Evolutionary conservation across 1,284 basidiomycete species (phyloP), one percentile per base, ranked within the genome.

Genomic region (Rhizoctonia solani): DNA sequence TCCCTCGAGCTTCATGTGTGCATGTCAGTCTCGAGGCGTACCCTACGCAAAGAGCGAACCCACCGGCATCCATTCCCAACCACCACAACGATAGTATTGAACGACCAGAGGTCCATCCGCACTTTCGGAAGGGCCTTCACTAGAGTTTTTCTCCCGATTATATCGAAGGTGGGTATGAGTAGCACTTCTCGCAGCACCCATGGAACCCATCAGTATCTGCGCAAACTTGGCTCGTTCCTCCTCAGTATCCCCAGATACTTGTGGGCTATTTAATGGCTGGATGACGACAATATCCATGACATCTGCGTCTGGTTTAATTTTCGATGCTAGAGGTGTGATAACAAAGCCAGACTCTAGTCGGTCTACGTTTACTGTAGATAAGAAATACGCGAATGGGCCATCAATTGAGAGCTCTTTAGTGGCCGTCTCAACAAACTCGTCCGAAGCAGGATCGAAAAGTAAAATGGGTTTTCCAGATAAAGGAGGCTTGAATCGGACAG

Each of bases 361-460:
- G 75, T 93, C 88, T 30, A 91, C 89, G 67, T 92, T 90, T 58
- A 91, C 81, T 0, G 89, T 89, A 4, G 88, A 87, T 21, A 96
- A 76, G 74, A 94, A 91, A 76, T 98, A 98, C 19, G 83, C 79
- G 74, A 96, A 97, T 0, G 93, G 93, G 0, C 93, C 95, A 0
- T 82, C 72, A n/a, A 89, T 69, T 47, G 82, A 80, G 27, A 83
- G 75, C 19, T 79, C 74, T 3, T 50, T 44, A 9, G 41, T 39
- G 56, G 69, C 69, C 14, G 47, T 46, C 27, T 73, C 68, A 16
- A 76, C 75, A n/a, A 55, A 56, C n/a, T 34, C 27, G 32, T 79
- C 74, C 0, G 74, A 74, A 0, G 68, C 49, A 1, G 87, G 82
- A 71, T 90, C 83, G 76, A 91, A 96, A 19, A 84, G 78, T 66